Percentiles rank a stretch among this genome's conserved stretches.
Evolutionary conservation across 169 alveolate species (phyloP).

Genomic region (Perkinsus chesapeaki): DNA sequence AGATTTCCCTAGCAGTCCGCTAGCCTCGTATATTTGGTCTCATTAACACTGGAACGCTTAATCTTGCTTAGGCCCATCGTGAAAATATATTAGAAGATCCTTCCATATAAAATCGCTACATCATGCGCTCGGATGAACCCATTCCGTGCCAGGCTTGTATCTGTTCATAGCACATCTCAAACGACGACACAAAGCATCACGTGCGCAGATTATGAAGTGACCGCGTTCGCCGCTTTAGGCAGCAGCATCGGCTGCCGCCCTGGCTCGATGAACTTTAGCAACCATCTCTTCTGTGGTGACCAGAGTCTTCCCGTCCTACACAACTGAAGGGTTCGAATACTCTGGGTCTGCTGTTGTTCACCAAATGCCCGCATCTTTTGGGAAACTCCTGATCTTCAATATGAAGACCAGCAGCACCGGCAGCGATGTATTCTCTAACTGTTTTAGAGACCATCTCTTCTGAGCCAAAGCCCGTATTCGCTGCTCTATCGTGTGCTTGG

Average conservation of each 20-base stretch:
- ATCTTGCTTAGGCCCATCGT: no score
- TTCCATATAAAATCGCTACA: no score
- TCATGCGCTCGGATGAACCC: constrained; percentile 49
- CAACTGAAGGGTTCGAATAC: not conserved
- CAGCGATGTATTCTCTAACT: constrained; percentile 55
- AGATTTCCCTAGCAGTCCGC: no score
- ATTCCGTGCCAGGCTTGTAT: constrained; percentile 60
- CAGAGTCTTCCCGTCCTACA: constrained; percentile 55
- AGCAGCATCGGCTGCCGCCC: constrained; percentile 30
- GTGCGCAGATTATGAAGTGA: not conserved
- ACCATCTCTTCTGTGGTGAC: constrained; percentile 54
- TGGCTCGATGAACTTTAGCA: constrained; percentile 61
- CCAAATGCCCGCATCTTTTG: constrained; percentile 79
- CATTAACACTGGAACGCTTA: no score
- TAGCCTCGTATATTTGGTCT: no score
- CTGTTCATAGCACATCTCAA: not conserved
- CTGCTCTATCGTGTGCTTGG: no score
- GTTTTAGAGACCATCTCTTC: constrained; percentile 65
- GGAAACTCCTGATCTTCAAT: constrained; percentile 78
- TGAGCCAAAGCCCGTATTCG: constrained; percentile 78
- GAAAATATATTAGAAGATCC: no score
- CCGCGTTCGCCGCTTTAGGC: constrained; percentile 13
- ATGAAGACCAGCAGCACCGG: constrained; percentile 86
- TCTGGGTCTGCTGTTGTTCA: not conserved
- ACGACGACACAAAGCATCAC: not conserved